Evolutionary conservation across 768 basidiomycete genomes (phyloP).

Genomic region (Mycena polygramma): DNA sequence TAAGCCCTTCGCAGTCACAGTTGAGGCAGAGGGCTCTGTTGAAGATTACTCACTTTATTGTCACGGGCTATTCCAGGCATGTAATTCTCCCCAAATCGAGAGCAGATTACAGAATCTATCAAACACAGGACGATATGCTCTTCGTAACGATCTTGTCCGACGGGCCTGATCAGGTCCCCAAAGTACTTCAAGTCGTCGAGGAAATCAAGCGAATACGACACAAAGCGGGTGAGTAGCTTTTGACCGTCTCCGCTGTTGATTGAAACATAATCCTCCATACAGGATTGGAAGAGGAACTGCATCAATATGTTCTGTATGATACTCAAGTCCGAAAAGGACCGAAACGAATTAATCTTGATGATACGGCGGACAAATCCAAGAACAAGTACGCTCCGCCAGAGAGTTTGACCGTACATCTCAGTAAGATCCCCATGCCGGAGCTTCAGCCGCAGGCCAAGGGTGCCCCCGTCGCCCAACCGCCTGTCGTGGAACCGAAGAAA

Average conservation of each 20-base stretch:
- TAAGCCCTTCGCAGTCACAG: slow-evolving; percentile 63
- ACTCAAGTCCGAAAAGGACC: slow-evolving; percentile 66
- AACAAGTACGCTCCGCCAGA: slow-evolving; percentile 74
- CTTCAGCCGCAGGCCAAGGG: slow-evolving; percentile 67
- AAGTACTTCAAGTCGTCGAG: slow-evolving; percentile 85
- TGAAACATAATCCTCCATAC: slow-evolving; percentile 2
- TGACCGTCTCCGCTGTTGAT: neutral
- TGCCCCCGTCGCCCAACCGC: neutral
- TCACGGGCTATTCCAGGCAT: slow-evolving; percentile 70
- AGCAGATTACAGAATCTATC: neutral
- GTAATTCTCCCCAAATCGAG: slow-evolving; percentile 31
- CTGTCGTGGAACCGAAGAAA: slow-evolving; percentile 46
- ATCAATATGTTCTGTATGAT: slow-evolving; percentile 86
- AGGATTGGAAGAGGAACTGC: slow-evolving; percentile 69
- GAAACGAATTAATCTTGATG: slow-evolving; percentile 77
- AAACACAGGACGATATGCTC: slow-evolving; percentile 75
- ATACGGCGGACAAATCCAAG: slow-evolving; percentile 54
- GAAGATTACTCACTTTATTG: slow-evolving; percentile 81
- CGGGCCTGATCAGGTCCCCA: slow-evolving; percentile 74
- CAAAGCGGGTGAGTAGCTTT: slow-evolving; percentile 69
- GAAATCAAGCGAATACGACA: slow-evolving; percentile 82
- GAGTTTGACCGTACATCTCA: slow-evolving; percentile 79
- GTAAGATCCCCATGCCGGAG: slow-evolving; percentile 91
- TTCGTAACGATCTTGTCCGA: slow-evolving; percentile 82
- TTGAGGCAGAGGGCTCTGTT: slow-evolving; percentile 75